Evolutionary conservation across 1,139 yeast species (phyloP).

Genomic region (Yamadazyma sp.): DNA sequence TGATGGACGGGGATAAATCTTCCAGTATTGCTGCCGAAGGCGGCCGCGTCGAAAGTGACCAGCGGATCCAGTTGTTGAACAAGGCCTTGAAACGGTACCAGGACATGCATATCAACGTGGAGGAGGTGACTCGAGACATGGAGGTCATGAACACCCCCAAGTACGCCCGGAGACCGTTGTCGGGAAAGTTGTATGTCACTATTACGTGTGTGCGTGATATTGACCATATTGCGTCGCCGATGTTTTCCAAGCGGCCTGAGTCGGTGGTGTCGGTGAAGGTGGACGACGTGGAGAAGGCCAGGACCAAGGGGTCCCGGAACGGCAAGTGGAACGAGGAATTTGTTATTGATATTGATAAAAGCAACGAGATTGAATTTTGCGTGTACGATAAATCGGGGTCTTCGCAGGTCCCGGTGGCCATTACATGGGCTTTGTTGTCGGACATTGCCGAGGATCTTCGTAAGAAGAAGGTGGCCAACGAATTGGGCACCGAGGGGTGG

Average conservation of each 20-base stretch:
- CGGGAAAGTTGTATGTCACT: conserved; percentile 73
- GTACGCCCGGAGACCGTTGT: conserved; percentile 75
- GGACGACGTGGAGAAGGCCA: conserved; percentile 81
- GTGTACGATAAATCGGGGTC: conserved; percentile 78
- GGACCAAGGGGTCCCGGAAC: conserved; percentile 70
- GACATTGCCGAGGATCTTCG: conserved; percentile 94
- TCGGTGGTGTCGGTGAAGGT: conserved; percentile 74
- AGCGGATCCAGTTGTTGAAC: conserved; percentile 78
- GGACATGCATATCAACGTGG: conserved; percentile 77
- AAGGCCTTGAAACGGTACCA: conserved; percentile 85
- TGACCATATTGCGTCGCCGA: conserved; percentile 86
- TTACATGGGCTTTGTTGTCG: conserved; percentile 84
- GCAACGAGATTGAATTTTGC: conserved; percentile 85
- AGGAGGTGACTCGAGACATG: conserved; percentile 63
- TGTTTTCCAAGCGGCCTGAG: conserved; percentile 77
- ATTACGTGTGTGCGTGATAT: conserved; percentile 81
- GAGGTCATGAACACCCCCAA: conserved; percentile 66
- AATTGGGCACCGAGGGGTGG: conserved; percentile 79
- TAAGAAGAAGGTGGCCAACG: conserved; percentile 80
- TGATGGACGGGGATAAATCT: conserved; percentile 86
- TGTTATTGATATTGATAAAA: conserved; percentile 78
- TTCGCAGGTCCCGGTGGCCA: conserved; percentile 80
- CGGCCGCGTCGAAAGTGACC: conserved; percentile 80
- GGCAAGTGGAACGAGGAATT: conserved; percentile 89
- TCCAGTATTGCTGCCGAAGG: conserved; percentile 87